Percentiles rank a stretch among this genome's conserved stretches.
These are phyloP conservation scores for Cyclotella baltica DNA, from an alignment of 108 stramenopile species.

Conservation along the genomic window DNA sequence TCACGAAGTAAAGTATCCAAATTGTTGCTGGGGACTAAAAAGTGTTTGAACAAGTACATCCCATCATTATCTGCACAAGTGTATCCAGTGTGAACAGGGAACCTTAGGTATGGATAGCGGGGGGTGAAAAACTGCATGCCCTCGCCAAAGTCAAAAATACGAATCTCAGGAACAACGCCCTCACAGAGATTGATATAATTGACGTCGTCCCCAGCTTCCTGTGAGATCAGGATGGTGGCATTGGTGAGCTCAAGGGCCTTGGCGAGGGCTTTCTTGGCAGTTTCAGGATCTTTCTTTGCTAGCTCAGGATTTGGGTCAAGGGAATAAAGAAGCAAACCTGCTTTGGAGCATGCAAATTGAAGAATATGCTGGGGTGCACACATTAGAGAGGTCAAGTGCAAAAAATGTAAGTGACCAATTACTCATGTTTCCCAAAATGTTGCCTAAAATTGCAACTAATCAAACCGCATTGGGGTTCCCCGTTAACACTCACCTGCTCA, in stretches of 20 bases:
- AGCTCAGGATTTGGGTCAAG: slow-evolving; percentile 72
- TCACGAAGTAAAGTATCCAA: slow-evolving; percentile 59
- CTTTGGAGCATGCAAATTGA: slow-evolving; percentile 92
- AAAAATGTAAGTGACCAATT: neutral
- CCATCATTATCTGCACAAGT: slow-evolving; percentile 84
- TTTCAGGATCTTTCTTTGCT: slow-evolving; percentile 69
- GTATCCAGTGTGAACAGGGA: slow-evolving; percentile 89
- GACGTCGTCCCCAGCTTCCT: slow-evolving; percentile 84
- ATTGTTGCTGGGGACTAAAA: slow-evolving; percentile 69
- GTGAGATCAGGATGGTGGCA: slow-evolving; percentile 83
- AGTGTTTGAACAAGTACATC: slow-evolving; percentile 75
- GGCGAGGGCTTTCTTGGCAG: slow-evolving; percentile 70
- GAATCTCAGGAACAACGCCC: slow-evolving; percentile 80
- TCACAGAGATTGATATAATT: slow-evolving; percentile 81
- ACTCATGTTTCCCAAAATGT: neutral
- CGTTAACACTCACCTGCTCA: slow-evolving; percentile 90
- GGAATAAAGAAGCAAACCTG: slow-evolving; percentile 82
- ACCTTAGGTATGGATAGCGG: slow-evolving; percentile 85
- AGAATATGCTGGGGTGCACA: slow-evolving; percentile 75
- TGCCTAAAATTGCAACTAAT: too few relatives aligned
- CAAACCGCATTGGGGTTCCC: too few relatives aligned
- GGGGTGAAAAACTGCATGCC: slow-evolving; percentile 87
- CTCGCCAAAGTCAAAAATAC: slow-evolving; percentile 78
- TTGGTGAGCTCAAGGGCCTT: slow-evolving; percentile 80
- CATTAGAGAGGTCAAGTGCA: neutral